phyloP scores from a whole-genome alignment of 1,284 basidiomycete genomes.

The Anthracocystis setariae region DNA sequence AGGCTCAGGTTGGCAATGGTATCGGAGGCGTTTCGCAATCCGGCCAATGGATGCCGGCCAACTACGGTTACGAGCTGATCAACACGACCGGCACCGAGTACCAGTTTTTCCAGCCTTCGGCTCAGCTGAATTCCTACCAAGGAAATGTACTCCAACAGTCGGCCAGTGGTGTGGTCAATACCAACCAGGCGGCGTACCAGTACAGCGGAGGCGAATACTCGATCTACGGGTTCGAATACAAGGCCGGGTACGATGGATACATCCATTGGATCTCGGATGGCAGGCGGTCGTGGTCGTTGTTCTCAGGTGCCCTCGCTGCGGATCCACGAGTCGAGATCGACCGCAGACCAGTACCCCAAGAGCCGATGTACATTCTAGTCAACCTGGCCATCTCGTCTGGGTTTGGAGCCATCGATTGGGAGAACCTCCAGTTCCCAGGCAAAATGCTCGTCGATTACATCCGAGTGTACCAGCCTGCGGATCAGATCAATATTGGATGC shows the following conservation, averaged over 20 bases:
- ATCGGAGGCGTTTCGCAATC: conserved; percentile 78
- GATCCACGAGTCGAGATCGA: conserved; percentile 69
- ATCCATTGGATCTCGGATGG: conserved; percentile 73
- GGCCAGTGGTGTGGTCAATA: conserved; percentile 54
- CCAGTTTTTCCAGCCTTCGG: conserved; percentile 42
- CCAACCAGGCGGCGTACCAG: conserved; percentile 57
- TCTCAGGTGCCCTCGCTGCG: conserved; percentile 76
- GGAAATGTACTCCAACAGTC: conserved; percentile 64
- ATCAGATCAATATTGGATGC: conserved; percentile 59
- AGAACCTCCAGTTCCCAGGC: conserved; percentile 41
- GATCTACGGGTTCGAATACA: conserved; percentile 68
- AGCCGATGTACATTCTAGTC: conserved; percentile 62
- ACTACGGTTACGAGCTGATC: conserved; percentile 67
- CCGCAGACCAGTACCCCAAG: conserved; percentile 51
- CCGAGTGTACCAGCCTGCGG: conserved; percentile 59
- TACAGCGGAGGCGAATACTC: conserved; percentile 51
- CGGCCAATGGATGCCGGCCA: conserved; percentile 78
- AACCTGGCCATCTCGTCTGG: conserved; percentile 62
- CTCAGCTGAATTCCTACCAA: conserved; percentile 56
- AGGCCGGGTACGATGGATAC: conserved; percentile 73
- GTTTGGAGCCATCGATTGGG: conserved; percentile 49
- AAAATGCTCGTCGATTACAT: conserved; percentile 60
- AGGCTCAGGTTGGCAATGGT: conserved; percentile 70
- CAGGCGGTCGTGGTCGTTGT: conserved; percentile 70
- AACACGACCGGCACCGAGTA: conserved; percentile 59